Evolutionary conservation across 305 asterid genomes (phyloP), one percentile per base, ranked within the genome.

Genomic region (Fraxinus paxiana): DNA sequence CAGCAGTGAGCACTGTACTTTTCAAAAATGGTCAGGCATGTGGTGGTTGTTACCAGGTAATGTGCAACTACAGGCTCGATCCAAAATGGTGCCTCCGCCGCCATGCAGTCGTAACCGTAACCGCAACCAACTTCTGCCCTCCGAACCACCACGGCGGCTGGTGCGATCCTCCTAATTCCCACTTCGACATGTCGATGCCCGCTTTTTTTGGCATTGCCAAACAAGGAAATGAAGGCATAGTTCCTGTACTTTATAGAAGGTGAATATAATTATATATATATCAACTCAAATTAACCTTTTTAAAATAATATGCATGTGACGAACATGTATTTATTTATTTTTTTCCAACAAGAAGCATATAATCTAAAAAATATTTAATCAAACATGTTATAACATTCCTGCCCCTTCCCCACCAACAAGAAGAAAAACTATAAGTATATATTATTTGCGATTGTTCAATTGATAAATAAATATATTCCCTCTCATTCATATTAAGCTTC

Each of bases 101-200:
- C 18, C 75, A 73, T 8, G 89, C 85, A 35, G 77, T 89, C 1
- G 84, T 92, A 83, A 89, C 90, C 0, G 88, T 92, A 3, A 91
- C 94, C 26, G 88, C 92, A 86, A 90, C 95, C 79, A 92, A 92
- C 83, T 88, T 92, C 71, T 92, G 97, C 87, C 97, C 95, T 33
- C 82, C 97, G 0, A 90, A 92, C 86, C 76, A 91, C 84, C 90
- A 80, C 2, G 94, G 94, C 0, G 95, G 97, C 24, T 92, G 94
- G 95, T 92, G 97, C 77, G 91, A 92, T 73, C 90, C 92, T 6
- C 95, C 95, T 0, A 92, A 89, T 18, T 91, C 87, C 75, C 97
- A 91, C 83, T 92, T 92, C 17, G 97, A 92, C 88, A 91, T 90
- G 92, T 89, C 97, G 61, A 81, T 85, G 85, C 94, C 95, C 0